Conservation (phyloP, 1,284 basidiomycete species). For the Boletus mariae region DNA sequence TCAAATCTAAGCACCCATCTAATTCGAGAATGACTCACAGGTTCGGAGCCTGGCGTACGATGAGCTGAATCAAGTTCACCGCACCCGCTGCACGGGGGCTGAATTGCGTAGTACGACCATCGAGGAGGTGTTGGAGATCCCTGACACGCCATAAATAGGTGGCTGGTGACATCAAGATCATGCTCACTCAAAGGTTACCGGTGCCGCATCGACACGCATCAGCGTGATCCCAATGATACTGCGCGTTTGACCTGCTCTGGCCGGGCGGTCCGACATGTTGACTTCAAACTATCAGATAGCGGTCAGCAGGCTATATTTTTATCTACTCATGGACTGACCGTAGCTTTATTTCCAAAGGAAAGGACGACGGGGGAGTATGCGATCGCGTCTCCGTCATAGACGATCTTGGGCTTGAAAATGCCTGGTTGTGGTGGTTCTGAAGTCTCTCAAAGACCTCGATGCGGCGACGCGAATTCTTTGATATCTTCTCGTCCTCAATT, state of each 20-base stretch:
- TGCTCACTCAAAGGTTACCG: conserved; percentile 26
- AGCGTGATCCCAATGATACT: conserved; percentile 16
- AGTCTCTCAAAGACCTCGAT: conserved; percentile 35
- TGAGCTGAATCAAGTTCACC: conserved; percentile 28
- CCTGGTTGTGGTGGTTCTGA: conserved; percentile 27
- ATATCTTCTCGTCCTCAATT: conserved; percentile 13
- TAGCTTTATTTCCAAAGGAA: conserved; percentile 24
- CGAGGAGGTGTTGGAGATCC: conserved; percentile 25
- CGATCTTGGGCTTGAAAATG: conserved; percentile 31
- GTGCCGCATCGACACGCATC: conserved; percentile 29
- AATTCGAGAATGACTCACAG: conserved; percentile 16
- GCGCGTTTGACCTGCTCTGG: conserved; percentile 14
- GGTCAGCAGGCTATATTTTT: neutral
- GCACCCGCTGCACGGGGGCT: conserved; percentile 25
- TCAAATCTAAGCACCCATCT: neutral
- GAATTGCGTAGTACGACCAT: conserved; percentile 25
- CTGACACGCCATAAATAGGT: conserved; percentile 13
- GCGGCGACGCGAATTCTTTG: conserved; percentile 14
- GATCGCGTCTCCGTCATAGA: conserved; percentile 41
- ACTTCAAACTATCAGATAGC: conserved; percentile 26
- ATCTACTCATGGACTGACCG: conserved; percentile 10
- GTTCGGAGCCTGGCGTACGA: conserved; percentile 31
- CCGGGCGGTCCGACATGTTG: conserved; percentile 29
- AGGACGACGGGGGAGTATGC: conserved; percentile 32
- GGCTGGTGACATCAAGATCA: no score